A percentile compares a stretch with the other conserved stretches of the same genome.
phyloP scores from a whole-genome alignment of 768 basidiomycete genomes.

The Amanita thiersii region DNA sequence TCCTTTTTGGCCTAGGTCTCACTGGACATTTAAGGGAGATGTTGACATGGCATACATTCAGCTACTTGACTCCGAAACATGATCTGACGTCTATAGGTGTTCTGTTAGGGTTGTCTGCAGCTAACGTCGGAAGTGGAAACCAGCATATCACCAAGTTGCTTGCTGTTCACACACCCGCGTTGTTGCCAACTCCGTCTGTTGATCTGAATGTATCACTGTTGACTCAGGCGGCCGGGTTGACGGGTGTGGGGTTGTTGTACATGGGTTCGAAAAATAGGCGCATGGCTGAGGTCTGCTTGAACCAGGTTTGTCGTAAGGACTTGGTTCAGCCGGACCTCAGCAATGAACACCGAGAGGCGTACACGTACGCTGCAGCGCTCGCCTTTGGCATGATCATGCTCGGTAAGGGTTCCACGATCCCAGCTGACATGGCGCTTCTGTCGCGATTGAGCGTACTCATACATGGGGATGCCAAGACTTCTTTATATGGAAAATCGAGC shows the following conservation, averaged over 20 bases:
- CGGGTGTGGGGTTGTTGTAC: constrained; percentile 85
- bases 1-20: constrained; percentile 86
- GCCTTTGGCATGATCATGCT: constrained; percentile 97
- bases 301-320: constrained; percentile 73
- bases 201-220: constrained; percentile 87
- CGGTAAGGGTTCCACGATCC: constrained; percentile 71
- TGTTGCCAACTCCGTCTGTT: constrained; percentile 79
- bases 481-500: constrained; percentile 23
- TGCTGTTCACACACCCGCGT: constrained; percentile 87
- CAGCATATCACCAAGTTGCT: constrained; percentile 85
- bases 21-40: constrained; percentile 86
- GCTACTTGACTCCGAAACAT: constrained; percentile 92
- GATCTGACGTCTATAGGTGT: constrained; percentile 92
- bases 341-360: constrained; percentile 87
- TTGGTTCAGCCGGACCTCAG: constrained; percentile 77
- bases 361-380: constrained; percentile 81
- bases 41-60: constrained; percentile 93
- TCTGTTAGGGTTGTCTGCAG: constrained; percentile 87
- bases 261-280: constrained; percentile 80
- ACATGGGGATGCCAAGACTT: constrained; percentile 55
- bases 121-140: constrained; percentile 80
- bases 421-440: constrained; percentile 67
- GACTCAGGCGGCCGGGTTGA: constrained; percentile 83
- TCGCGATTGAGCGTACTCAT: constrained; percentile 66
- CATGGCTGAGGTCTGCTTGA: constrained; percentile 89